phyloP scores from a whole-genome alignment of 75 land plant species.

The Azolla pinnata region DNA sequence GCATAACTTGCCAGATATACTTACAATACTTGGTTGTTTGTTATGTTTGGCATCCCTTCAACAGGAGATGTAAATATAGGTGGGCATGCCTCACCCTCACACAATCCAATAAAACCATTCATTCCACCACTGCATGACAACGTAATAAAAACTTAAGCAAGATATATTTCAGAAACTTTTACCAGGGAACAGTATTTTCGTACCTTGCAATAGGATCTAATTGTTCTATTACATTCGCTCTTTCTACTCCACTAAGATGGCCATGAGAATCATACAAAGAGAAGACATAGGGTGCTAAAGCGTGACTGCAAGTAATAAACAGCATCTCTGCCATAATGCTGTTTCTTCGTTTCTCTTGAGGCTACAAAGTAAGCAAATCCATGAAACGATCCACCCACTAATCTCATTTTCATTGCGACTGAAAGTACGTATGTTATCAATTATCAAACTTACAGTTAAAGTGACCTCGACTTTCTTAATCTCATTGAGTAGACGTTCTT shows the following conservation, averaged over 20 bases:
- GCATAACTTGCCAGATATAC: constrained; percentile 8
- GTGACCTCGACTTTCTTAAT: constrained; percentile 31
- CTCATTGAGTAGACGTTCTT: constrained; percentile 27
- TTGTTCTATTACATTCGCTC: constrained; percentile 10
- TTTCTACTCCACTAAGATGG: constrained; percentile 27
- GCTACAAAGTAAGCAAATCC: constrained; percentile 19
- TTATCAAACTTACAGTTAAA: constrained; percentile 18
- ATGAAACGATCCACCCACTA: too few species aligned
- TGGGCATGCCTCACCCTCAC: constrained; percentile 41
- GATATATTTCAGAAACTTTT: background rate
- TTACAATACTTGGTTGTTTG: constrained; percentile 60
- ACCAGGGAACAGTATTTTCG: background rate
- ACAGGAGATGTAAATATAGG: constrained; percentile 44
- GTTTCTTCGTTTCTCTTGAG: constrained; percentile 26
- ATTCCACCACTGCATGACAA: constrained; percentile 36
- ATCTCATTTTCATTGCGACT: too few species aligned
- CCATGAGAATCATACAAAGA: constrained; percentile 57
- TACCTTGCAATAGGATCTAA: constrained; percentile 27
- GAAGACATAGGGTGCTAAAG: constrained; percentile 19
- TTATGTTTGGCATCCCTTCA: constrained; percentile 41
- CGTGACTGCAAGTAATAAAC: constrained; percentile 25
- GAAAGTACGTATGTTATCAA: background rate
- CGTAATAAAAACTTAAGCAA: background rate
- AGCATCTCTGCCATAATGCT: constrained; percentile 21
- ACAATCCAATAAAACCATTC: constrained; percentile 73